These are phyloP conservation scores for Gleditsia sinensis DNA, from an alignment of 306 rosid species.

Conservation along the genomic window DNA sequence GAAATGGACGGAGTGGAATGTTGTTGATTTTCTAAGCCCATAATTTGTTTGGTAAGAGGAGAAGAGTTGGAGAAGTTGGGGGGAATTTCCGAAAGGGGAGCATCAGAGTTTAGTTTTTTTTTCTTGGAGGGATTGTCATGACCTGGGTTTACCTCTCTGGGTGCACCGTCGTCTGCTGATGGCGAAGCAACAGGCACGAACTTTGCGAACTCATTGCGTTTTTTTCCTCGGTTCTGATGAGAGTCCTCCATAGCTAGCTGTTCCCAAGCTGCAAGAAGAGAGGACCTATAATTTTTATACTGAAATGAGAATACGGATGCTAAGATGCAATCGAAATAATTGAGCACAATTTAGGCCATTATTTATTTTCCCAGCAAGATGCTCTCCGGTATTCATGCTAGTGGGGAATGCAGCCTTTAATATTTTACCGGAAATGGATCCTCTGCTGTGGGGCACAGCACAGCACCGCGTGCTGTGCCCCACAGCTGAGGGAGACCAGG, in stretches of 20 bases:
- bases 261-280: background rate
- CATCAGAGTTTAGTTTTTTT: conserved; percentile 18
- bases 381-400: too few species aligned
- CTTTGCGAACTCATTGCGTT: conserved; percentile 29
- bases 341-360: background rate
- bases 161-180: conserved; percentile 16
- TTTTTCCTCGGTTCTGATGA: conserved; percentile 27
- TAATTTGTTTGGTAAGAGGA: conserved; percentile 15
- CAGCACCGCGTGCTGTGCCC: too few species aligned
- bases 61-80: background rate
- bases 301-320: background rate
- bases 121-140: conserved; percentile 27
- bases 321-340: background rate
- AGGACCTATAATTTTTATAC: too few species aligned
- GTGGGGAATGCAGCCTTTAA: background rate
- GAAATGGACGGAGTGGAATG: conserved; percentile 29
- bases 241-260: conserved; percentile 24
- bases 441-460: too few species aligned
- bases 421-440: too few species aligned
- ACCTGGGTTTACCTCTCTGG: background rate
- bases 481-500: too few species aligned
- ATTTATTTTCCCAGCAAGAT: background rate
- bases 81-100: background rate
- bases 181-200: conserved; percentile 31
- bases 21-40: background rate